Percentiles rank a stretch among this genome's conserved stretches.
phyloP scores from a whole-genome alignment of 2,329 filamentous ascomycete species.

The Colletotrichum lupini region DNA sequence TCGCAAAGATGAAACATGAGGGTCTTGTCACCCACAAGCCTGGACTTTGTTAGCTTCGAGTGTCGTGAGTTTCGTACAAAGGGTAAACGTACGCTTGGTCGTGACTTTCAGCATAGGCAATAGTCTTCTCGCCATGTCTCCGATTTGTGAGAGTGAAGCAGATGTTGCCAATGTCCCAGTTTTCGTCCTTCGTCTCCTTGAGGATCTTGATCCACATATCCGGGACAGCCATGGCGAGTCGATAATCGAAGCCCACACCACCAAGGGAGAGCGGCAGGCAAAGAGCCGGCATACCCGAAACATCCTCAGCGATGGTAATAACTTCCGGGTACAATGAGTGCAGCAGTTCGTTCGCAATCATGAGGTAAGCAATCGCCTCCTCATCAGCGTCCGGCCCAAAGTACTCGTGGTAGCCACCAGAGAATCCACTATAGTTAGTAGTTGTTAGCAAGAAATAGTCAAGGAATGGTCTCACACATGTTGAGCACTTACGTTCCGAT shows the following conservation, averaged over 20 bases:
- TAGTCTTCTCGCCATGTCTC: conserved; percentile 96
- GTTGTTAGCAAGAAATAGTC: conserved; percentile 38
- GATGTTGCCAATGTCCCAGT: conserved; percentile 91
- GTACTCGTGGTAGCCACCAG: conserved; percentile 97
- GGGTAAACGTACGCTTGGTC: conserved; percentile 85
- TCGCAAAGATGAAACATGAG: conserved; percentile 99
- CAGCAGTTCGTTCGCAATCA: conserved; percentile 96
- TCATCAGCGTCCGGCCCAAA: conserved; percentile 91
- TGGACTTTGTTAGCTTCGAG: conserved; percentile 47
- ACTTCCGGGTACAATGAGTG: conserved; percentile 87
- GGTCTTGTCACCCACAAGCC: conserved; percentile 94
- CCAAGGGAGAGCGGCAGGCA: conserved; percentile 88
- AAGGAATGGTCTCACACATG: background rate
- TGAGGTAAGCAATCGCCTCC: conserved; percentile 93
- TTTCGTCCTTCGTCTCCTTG: conserved; percentile 89
- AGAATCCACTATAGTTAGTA: conserved; percentile 78
- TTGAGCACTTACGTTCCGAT: conserved; percentile 83
- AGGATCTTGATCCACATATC: conserved; percentile 99
- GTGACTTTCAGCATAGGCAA: conserved; percentile 96
- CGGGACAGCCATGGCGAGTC: conserved; percentile 95
- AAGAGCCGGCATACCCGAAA: conserved; percentile 98
- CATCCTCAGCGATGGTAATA: conserved; percentile 96
- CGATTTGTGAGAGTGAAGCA: conserved; percentile 91
- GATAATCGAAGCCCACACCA: conserved; percentile 96
- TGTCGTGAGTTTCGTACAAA: background rate